phyloP scores from a whole-genome alignment of 768 basidiomycete species.

The Russula olivacea region DNA sequence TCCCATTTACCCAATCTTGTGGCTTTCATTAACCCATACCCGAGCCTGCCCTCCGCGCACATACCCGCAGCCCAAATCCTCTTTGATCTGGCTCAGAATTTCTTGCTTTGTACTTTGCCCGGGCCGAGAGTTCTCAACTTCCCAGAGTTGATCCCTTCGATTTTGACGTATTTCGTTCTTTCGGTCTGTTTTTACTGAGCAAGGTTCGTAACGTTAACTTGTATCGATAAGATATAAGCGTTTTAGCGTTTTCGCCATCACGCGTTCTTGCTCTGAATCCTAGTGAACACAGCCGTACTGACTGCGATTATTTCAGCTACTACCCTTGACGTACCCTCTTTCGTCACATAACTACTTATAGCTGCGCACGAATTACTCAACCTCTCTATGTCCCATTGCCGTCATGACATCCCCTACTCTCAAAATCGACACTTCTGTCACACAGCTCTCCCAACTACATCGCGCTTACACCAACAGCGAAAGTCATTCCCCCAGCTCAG shows the following conservation, averaged over 20 bases:
- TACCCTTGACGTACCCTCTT: background rate
- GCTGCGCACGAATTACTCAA: constrained; percentile 15
- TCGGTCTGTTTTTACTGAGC: constrained; percentile 1
- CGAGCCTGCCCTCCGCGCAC: background rate
- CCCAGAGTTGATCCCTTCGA: background rate
- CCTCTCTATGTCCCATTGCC: constrained; percentile 22
- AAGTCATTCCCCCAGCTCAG: constrained; percentile 8
- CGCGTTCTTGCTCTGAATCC: background rate
- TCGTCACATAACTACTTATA: background rate
- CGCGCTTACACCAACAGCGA: constrained; percentile 21
- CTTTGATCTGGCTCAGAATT: constrained; percentile 1
- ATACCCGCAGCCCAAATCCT: background rate
- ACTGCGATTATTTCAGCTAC: background rate
- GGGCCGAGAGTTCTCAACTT: background rate
- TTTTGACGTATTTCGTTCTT: background rate
- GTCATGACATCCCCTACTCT: constrained; percentile 30
- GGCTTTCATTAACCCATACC: background rate
- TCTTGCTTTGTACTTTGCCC: constrained; percentile 16
- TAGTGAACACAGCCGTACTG: background rate
- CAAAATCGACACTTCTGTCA: constrained; percentile 33
- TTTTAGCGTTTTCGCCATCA: background rate
- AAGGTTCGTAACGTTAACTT: constrained; percentile 9
- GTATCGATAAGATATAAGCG: constrained; percentile 2
- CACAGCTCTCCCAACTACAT: constrained; percentile 24
- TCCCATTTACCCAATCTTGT: constrained; percentile 1